Evolutionary conservation across 2,329 filamentous ascomycete species (phyloP).

Genomic region (Neonectria punicea): DNA sequence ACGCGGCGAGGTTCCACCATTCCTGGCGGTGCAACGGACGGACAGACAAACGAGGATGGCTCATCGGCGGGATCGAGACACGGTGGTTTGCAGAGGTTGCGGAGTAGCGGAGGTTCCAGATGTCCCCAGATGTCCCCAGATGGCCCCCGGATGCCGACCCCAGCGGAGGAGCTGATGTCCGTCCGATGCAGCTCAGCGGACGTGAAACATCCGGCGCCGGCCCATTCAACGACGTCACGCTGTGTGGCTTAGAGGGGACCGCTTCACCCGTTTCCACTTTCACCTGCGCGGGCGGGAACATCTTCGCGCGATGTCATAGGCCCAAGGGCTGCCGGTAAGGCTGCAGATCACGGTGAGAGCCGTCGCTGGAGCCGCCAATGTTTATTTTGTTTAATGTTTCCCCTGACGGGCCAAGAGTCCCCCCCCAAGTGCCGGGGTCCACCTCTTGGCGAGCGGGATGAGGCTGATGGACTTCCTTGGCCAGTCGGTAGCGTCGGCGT

Average conservation of each 20-base stretch:
- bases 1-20: constrained; percentile 37
- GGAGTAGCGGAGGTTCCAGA: no score
- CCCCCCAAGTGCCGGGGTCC: constrained; percentile 25
- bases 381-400: constrained; percentile 23
- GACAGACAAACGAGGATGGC: neutral
- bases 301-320: neutral
- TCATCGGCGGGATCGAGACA: neutral
- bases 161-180: no score
- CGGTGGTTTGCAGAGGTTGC: neutral
- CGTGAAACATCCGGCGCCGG: constrained; percentile 4
- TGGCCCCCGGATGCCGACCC: neutral
- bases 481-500: constrained; percentile 22
- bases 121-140: neutral
- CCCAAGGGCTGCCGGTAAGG: constrained; percentile 29
- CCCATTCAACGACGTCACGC: constrained; percentile 9
- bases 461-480: constrained; percentile 29
- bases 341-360: constrained; percentile 34
- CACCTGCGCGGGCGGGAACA: neutral
- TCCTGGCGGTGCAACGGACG: neutral
- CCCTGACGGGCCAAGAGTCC: constrained; percentile 3
- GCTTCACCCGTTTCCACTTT: neutral
- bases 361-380: neutral
- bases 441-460: constrained; percentile 34
- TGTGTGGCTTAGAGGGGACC: constrained; percentile 3
- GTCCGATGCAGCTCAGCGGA: neutral